Evolutionary conservation across 1,284 basidiomycete genomes (phyloP).

Genomic region (Papiliotrema nemorosa): DNA sequence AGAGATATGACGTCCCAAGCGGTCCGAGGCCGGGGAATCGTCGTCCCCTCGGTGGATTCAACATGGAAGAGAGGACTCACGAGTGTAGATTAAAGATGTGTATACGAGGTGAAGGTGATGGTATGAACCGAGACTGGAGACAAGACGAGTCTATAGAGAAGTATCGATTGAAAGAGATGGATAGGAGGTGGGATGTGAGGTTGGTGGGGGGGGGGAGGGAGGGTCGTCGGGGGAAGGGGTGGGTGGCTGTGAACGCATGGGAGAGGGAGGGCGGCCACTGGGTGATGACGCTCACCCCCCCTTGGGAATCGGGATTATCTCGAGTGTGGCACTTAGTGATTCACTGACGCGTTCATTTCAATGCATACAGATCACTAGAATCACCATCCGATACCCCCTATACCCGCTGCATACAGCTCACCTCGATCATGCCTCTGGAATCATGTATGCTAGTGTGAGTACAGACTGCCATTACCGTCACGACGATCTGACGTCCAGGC

Average conservation of each 20-base stretch:
- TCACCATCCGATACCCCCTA: neutral
- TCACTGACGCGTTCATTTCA: neutral
- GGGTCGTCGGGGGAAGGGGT: too few relatives aligned
- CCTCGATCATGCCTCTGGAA: slow-evolving; percentile 79
- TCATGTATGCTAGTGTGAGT: slow-evolving; percentile 73
- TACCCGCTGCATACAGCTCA: neutral
- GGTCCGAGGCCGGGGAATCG: neutral
- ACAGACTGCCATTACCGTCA: neutral
- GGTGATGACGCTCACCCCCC: slow-evolving; percentile 1
- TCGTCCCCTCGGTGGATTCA: neutral
- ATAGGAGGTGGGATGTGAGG: too few relatives aligned
- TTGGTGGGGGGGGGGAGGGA: slow-evolving; percentile 6
- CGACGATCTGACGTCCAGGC: slow-evolving; percentile 49
- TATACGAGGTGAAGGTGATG: neutral
- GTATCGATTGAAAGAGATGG: slow-evolving; percentile 10
- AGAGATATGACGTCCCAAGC: too few relatives aligned
- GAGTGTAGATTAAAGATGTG: neutral
- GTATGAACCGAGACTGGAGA: neutral
- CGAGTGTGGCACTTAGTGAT: too few relatives aligned
- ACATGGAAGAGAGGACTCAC: neutral
- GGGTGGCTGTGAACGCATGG: too few relatives aligned
- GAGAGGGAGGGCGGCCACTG: slow-evolving; percentile 9
- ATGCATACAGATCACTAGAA: neutral
- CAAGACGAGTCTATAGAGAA: slow-evolving; percentile 6
- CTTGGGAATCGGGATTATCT: too few relatives aligned